Conservation (phyloP, 176 grass and related monocot species). For the Alloteropsis semialata region DNA sequence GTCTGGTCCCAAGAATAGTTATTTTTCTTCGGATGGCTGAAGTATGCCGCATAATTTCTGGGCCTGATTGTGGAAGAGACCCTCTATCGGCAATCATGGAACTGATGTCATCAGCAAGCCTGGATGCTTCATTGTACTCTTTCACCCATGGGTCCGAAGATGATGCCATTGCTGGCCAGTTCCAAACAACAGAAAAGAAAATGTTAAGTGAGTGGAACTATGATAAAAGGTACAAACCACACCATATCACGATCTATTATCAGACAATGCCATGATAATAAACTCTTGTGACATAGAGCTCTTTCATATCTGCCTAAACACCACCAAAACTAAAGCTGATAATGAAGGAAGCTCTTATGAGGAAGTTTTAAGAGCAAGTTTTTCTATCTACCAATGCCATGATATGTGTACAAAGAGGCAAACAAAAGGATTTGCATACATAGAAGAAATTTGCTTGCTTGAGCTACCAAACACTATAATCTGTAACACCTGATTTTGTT, state of each 20-base stretch:
- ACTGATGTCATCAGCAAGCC: conserved; percentile 75
- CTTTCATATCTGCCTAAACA: neutral
- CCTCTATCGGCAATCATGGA: conserved; percentile 78
- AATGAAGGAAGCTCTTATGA: neutral
- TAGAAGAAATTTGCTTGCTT: neutral
- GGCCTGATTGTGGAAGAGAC: conserved; percentile 79
- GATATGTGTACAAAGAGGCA: neutral
- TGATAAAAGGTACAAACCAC: neutral
- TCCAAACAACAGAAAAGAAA: conserved; percentile 35
- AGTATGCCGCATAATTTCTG: conserved; percentile 60
- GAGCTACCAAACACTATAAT: neutral
- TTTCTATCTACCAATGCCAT: neutral
- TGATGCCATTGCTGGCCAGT: conserved; percentile 58
- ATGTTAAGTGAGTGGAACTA: neutral
- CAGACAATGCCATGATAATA: neutral
- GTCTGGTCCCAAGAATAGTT: conserved; percentile 79
- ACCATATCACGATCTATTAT: neutral
- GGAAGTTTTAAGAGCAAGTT: neutral
- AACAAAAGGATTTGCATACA: neutral
- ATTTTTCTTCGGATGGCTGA: conserved; percentile 70
- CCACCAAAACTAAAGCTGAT: neutral
- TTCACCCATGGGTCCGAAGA: conserved; percentile 73
- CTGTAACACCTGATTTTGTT: neutral
- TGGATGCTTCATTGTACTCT: conserved; percentile 80
- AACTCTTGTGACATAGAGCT: neutral